phyloP scores from a whole-genome alignment of 2,329 filamentous ascomycete species.

The Pezicula carpinea region DNA sequence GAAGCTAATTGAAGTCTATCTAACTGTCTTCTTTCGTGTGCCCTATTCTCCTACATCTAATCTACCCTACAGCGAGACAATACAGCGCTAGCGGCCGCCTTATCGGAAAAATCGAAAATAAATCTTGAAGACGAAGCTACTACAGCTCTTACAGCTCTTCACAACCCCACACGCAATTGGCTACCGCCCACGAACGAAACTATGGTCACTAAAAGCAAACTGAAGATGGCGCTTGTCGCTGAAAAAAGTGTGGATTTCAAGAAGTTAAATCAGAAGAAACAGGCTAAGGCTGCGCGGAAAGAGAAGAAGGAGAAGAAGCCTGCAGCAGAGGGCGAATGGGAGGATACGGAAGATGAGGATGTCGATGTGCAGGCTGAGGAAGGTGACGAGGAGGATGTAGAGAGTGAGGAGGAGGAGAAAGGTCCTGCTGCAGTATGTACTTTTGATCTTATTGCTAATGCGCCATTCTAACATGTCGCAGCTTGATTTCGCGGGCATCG shows the following conservation, averaged over 20 bases:
- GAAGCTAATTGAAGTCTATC: too few relatives aligned
- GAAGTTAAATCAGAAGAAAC: constrained; percentile 36
- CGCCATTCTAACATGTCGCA: constrained; percentile 21
- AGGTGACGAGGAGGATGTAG: constrained; percentile 27
- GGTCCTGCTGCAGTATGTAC: constrained; percentile 9
- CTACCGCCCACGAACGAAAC: constrained; percentile 4
- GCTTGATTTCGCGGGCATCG: constrained; percentile 49
- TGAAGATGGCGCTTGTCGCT: constrained; percentile 49
- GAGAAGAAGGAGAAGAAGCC: constrained; percentile 42
- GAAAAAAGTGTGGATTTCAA: constrained; percentile 51
- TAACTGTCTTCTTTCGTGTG: too few relatives aligned
- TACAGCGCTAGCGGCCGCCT: too few relatives aligned
- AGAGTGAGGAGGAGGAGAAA: constrained; percentile 34
- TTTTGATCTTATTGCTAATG: constrained; percentile 16
- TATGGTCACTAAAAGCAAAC: constrained; percentile 36
- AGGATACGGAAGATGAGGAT: constrained; percentile 34
- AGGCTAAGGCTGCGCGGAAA: constrained; percentile 35
- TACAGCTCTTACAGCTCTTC: neutral
- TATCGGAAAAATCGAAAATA: too few relatives aligned
- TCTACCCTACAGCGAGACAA: too few relatives aligned
- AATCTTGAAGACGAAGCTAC: too few relatives aligned
- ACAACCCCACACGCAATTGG: neutral
- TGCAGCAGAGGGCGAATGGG: constrained; percentile 36
- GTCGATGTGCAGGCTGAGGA: constrained; percentile 27
- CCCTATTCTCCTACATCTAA: too few relatives aligned